Evolutionary conservation across 345 rosid genomes (phyloP).

Genomic region (Gossypium longicalyx): DNA sequence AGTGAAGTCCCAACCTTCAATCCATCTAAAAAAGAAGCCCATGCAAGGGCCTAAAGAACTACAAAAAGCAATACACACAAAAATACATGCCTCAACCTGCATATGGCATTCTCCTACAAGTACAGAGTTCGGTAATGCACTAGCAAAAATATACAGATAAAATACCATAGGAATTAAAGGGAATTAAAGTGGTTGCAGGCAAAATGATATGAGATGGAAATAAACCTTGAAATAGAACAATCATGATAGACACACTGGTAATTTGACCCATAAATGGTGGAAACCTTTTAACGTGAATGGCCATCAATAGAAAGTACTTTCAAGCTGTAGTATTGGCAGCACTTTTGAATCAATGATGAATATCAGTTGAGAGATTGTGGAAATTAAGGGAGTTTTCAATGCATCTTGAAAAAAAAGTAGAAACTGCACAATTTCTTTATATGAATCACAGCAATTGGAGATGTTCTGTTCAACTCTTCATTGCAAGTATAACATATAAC

Average conservation of each 20-base stretch:
- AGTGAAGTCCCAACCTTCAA: background rate
- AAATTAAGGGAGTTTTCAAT: background rate
- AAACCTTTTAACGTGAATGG: too few relatives aligned
- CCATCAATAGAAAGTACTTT: too few relatives aligned
- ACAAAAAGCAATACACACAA: slow-evolving; percentile 15
- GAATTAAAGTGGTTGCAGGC: background rate
- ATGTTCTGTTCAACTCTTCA: background rate
- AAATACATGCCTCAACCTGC: background rate
- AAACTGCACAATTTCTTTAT: too few relatives aligned
- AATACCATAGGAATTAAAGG: background rate
- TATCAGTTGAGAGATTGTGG: background rate
- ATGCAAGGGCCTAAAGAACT: slow-evolving; percentile 9
- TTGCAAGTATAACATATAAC: background rate
- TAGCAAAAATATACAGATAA: background rate
- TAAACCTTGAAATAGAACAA: background rate
- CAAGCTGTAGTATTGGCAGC: background rate
- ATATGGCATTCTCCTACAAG: background rate
- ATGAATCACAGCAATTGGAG: background rate
- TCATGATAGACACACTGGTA: background rate
- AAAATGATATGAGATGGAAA: background rate
- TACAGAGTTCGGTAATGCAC: background rate
- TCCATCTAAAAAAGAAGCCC: background rate
- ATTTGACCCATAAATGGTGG: background rate
- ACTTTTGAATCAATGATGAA: background rate
- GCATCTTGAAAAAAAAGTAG: background rate